Base-by-base conservation (phyloP, 2,329 filamentous ascomycete species). In the Neospermospora avenae region DNA sequence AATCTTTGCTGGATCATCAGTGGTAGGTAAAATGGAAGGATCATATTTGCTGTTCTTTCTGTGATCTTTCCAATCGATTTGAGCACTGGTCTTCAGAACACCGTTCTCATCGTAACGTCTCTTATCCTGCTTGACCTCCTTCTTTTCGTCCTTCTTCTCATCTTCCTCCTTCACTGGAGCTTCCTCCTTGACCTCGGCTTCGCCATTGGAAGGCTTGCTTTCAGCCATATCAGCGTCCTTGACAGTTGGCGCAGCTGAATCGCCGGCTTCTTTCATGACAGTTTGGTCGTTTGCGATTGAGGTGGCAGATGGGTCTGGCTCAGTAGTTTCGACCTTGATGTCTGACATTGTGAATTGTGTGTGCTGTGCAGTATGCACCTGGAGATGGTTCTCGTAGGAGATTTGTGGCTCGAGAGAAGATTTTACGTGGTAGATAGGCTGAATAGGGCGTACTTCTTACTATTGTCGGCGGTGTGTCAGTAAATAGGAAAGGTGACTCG, bases 1-100 rank as follows among this genome's bases (percentile, higher is more conserved):
- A 69, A 90, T 90, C 74, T 86, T 80, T 28, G 78, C 79, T 1
- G 83, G 83, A 72, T 90, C 86, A 68, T 81, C 80, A 57, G 81
- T 84, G 70, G 84, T 81, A 61, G 81, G 74, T 65, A 79, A 76
- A 24, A 75, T 70, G 46, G 83, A 82, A 51, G 85, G 78, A 69
- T 84, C 80, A 56, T 81, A 84, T 72, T 83, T 84, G 73, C 76
- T 78, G 62, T 81, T 80, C 58, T 78, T 77, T 64, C 68, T 61
- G 55, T 51, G 18, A 34, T 45, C 31, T 67, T 67, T 60, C 20
- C 63, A 69, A 63, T 70, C 65, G 51, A 70, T 56, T 55, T 63
- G 64, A 35, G 67, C 64, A 28, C 55, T 59, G 10, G 66, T 68
- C 57, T 70, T 70, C 41, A 70, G 58, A 35, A 69, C 55, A 20